These are phyloP conservation scores for Picea abies DNA, from an alignment of 83 land plant genomes.

Conservation along the genomic window DNA sequence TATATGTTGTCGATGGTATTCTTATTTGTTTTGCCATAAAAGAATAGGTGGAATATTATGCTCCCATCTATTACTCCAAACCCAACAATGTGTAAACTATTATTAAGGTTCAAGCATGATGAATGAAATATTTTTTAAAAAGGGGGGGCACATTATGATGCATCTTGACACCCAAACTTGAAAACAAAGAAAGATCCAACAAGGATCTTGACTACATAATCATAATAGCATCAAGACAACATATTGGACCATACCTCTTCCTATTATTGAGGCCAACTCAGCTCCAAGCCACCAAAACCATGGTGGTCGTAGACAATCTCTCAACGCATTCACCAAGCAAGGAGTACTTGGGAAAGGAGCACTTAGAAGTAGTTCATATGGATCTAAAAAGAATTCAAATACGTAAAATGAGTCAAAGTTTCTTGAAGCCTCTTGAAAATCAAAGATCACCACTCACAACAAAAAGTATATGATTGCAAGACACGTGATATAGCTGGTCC, in stretches of 20 bases:
- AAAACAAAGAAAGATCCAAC: constrained; percentile 56
- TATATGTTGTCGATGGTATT: too few relatives aligned
- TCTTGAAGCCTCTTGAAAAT: too few relatives aligned
- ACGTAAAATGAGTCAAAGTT: too few relatives aligned
- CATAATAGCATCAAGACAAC: constrained; percentile 75
- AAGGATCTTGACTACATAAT: constrained; percentile 57
- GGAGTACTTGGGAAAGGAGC: constrained; percentile 64
- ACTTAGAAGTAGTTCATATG: too few relatives aligned
- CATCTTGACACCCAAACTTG: constrained; percentile 78
- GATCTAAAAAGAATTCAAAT: too few relatives aligned
- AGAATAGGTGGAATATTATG: constrained; percentile 64
- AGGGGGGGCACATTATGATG: constrained; percentile 64
- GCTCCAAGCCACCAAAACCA: constrained; percentile 69
- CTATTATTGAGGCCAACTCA: constrained; percentile 58
- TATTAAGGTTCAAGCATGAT: constrained; percentile 70
- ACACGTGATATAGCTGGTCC: too few relatives aligned
- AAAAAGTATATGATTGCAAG: too few relatives aligned
- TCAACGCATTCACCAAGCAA: constrained; percentile 81
- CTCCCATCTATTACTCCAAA: constrained; percentile 50
- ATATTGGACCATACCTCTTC: constrained; percentile 79
- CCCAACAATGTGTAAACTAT: constrained; percentile 40
- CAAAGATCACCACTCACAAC: too few relatives aligned
- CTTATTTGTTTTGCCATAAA: constrained; percentile 16
- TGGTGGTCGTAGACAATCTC: constrained; percentile 76
- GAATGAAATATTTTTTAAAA: constrained; percentile 60